Percentiles rank a stretch among this genome's conserved stretches.
Evolutionary conservation across 306 rosid species (phyloP).

Genomic region (Sechiopsis laciniata): DNA sequence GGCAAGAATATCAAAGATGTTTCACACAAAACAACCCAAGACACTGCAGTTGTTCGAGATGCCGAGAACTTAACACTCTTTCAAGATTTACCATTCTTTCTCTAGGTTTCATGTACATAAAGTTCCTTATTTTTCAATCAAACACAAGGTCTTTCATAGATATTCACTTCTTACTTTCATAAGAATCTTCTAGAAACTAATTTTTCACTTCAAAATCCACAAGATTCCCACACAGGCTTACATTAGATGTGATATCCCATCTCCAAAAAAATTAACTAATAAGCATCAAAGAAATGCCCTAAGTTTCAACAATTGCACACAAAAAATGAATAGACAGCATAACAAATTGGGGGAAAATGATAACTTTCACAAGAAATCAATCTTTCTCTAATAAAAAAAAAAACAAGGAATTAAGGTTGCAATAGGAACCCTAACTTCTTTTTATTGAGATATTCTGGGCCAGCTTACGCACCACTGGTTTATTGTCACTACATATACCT

Average conservation of each 20-base stretch:
- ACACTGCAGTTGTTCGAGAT: neutral
- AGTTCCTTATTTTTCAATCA: neutral
- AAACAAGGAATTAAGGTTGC: neutral
- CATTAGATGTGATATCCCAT: neutral
- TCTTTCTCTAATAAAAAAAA: neutral
- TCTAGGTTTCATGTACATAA: neutral
- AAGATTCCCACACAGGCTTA: neutral
- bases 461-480: too few species aligned
- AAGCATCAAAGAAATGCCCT: neutral
- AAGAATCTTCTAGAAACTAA: neutral
- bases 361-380: neutral
- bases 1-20: neutral
- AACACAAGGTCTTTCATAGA: neutral
- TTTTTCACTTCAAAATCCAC: neutral
- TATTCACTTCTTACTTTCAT: neutral
- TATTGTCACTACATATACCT: too few species aligned
- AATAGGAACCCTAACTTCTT: neutral
- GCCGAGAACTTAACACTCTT: slow-evolving; percentile 1
- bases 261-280: neutral
- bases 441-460: too few species aligned
- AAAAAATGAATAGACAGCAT: neutral
- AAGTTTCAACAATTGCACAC: neutral
- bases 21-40: neutral
- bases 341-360: neutral
- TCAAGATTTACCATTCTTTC: neutral